These are phyloP conservation scores for Serendipita indica DNA, from an alignment of 768 basidiomycete genomes.

Conservation along the genomic window DNA sequence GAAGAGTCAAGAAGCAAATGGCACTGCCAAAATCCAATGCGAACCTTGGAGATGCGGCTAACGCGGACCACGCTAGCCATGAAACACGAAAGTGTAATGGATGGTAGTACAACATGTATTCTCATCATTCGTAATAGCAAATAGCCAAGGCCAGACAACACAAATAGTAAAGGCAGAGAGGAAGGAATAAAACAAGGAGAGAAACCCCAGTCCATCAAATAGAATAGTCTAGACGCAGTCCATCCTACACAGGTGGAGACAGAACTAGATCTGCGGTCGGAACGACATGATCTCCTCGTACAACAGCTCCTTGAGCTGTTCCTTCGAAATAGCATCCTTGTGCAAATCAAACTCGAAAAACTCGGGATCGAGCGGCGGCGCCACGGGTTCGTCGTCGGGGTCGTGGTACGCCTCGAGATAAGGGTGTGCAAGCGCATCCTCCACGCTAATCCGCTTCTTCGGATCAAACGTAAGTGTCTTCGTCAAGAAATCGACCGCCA, in stretches of 20 bases:
- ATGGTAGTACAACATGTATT: no score
- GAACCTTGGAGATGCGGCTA: no score
- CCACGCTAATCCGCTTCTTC: conserved; percentile 89
- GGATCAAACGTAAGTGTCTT: conserved; percentile 90
- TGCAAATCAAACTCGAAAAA: conserved; percentile 86
- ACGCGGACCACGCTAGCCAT: no score
- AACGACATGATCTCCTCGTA: conserved; percentile 77
- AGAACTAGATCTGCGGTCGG: conserved; percentile 38
- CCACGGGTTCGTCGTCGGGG: conserved; percentile 76
- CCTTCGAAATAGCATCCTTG: conserved; percentile 62
- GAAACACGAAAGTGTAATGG: no score
- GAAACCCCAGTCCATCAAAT: no score
- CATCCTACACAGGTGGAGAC: background rate
- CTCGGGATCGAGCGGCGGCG: conserved; percentile 60
- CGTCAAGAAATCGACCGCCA: conserved; percentile 56
- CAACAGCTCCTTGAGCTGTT: conserved; percentile 64
- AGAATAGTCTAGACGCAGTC: no score
- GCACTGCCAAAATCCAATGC: no score
- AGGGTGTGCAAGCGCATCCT: conserved; percentile 57
- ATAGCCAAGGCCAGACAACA: no score
- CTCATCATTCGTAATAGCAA: no score
- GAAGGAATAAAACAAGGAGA: no score
- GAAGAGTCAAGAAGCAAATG: no score
- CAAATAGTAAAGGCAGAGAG: no score
- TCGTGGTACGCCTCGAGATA: conserved; percentile 40